phyloP scores from a whole-genome alignment of 2,329 filamentous ascomycete species.

The Pseudocercospora eumusae region DNA sequence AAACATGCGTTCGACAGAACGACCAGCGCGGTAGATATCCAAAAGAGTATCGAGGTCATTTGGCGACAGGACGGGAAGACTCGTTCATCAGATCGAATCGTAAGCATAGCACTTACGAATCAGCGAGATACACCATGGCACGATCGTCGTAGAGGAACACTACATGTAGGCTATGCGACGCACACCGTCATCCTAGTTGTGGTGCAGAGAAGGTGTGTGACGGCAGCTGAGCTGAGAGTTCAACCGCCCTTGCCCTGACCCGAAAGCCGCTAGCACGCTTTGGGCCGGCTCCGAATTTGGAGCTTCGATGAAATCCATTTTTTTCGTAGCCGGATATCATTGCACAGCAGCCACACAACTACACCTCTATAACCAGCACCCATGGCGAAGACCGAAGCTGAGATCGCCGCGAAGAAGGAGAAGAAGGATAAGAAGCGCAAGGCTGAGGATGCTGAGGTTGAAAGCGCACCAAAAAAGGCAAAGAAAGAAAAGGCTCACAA shows the following conservation, averaged over 20 bases:
- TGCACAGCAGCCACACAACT: not conserved
- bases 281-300: not conserved
- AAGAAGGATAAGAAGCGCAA: conserved; percentile 44
- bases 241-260: not conserved
- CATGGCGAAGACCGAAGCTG: conserved; percentile 45
- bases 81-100: not conserved
- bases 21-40: not conserved
- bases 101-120: not conserved
- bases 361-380: conserved; percentile 1
- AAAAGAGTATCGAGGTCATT: not conserved
- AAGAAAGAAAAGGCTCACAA: conserved; percentile 62
- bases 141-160: not conserved
- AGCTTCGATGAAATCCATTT: not conserved
- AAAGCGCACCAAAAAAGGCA: conserved; percentile 42
- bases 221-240: not conserved
- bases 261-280: not conserved
- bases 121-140: not conserved
- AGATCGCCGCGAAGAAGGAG: conserved; percentile 37
- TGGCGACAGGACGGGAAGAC: not conserved
- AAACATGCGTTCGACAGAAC: not conserved
- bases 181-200: not conserved
- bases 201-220: not conserved
- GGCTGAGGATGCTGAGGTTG: conserved; percentile 28
- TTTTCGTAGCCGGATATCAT: not conserved
- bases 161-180: not conserved